Base-by-base conservation (phyloP, 495 filamentous ascomycete species). In the Penicillium arizonense region DNA sequence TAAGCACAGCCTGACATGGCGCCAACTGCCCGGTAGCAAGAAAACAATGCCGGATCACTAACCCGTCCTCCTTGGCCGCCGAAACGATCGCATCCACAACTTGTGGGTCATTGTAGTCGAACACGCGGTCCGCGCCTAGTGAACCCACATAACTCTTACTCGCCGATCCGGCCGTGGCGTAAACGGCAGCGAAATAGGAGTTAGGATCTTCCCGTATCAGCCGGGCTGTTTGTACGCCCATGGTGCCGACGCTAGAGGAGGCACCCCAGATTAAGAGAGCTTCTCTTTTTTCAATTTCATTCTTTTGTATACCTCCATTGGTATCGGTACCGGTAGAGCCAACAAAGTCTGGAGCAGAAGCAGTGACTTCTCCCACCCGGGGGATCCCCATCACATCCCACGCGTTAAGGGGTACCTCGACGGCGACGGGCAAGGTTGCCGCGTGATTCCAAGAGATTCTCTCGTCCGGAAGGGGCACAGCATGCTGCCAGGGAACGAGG, bases 201-300 rank as follows among this genome's bases (percentile, higher is more conserved):
- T 44, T n/a, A 26, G 7, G 50, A 58, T 70, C 59, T 5, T 67
- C 62, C 7, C 66, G 63, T 5, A 77, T 37, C n/a, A 70, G 8
- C 18, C 66, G 62, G 6, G 71, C 75, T n/a, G 52, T 59, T 61
- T 80, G 78, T 13, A 81, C 69, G 3, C 69, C 69, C 57, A 71
- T 66, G 1, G 56, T 70, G 4, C 75, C 77, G 5, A 80, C 69
- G 42, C 73, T 76, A 16, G 72, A 75, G 33, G 75, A 64, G 13
- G 64, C 77, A n/a, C 76, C 76, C 76, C 74, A 79, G 39, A 80
- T 62, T 5, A 81, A 45, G 3, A 67, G 57, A 3, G 68, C 68
- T 28, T 68, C 68, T 40, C 45, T 64, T 40, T 69, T 68, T 20
- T 50, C 18, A 10, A 16, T 51, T 0, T 55, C 47, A 6, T 3